Evolutionary conservation across 78 protist genomes (phyloP).

Genomic region (Guillardia theta): DNA sequence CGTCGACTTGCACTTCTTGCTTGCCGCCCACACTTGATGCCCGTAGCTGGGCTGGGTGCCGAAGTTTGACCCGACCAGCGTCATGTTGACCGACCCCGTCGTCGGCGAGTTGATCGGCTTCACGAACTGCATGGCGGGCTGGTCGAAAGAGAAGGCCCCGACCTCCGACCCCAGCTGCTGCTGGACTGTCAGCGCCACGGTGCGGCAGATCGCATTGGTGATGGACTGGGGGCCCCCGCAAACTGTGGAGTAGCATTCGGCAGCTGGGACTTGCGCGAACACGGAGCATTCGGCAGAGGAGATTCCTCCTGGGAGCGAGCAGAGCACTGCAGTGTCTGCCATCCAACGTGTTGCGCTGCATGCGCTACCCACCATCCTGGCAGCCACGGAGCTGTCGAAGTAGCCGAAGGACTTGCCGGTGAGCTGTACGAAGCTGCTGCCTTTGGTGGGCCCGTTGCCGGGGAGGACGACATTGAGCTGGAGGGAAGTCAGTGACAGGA

Average conservation of each 20-base stretch:
- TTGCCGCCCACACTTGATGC: background rate
- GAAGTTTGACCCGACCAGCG: background rate
- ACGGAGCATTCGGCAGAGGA: background rate
- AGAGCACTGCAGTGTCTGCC: background rate
- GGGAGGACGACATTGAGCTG: background rate
- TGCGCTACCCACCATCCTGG: background rate
- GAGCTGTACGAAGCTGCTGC: background rate
- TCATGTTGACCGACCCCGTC: background rate
- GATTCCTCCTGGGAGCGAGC: background rate
- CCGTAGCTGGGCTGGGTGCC: background rate
- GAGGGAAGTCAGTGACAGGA: too few relatives aligned
- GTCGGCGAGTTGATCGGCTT: background rate
- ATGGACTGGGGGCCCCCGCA: too few relatives aligned
- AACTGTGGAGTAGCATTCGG: too few relatives aligned
- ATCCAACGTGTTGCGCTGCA: background rate
- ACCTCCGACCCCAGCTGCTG: background rate
- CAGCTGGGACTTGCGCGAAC: too few relatives aligned
- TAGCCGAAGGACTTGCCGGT: background rate
- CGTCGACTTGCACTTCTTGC: background rate
- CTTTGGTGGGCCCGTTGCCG: background rate
- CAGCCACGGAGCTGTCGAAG: background rate
- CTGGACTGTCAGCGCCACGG: background rate
- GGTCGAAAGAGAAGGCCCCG: background rate
- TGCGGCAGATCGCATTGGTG: background rate
- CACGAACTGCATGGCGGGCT: background rate